Base-by-base conservation (phyloP, 371 early-diverging fungal species). In the Mucor saturninus region DNA sequence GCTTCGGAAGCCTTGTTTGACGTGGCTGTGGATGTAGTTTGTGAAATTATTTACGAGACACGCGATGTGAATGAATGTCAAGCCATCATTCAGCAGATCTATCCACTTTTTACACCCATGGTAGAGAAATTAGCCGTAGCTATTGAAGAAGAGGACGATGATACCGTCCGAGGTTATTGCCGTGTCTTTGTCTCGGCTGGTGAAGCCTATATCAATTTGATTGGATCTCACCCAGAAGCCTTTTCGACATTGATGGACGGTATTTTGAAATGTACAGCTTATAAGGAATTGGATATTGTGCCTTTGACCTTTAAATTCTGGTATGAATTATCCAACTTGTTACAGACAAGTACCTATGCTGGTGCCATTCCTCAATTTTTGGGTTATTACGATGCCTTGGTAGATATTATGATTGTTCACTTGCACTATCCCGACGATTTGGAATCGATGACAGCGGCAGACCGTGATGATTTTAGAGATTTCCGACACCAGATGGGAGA, bases 401-500 rank as follows among this genome's bases (percentile, higher is more conserved):
- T 94, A 0, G 92, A 93, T 66, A 83, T 91, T 42, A 91, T 95
- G 74, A 89, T 95, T 46, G 69, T 68, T 15, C 97, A 96, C 59
- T 75, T 97, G 21, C 87, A 83, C 53, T 94, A 91, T 63, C 97
- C 98, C 1, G 78, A 79, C 11, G 91, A 92, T 59, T 56, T 80
- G n/a, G 70, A 69, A 10, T 73, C 69, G 1, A 89, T 88, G 93
- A 88, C 93, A 4, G 91, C 94, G 1, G 83, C 91, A 69, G 93
- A 95, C 59, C 83, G 93, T 5, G 99, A 98, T 58, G 93, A 95
- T 26, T 98, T 98, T 68, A 79, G 94, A 39, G 95, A 95, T 38
- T 97, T 97, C 67, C 83, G 99, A 39, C 97, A 98, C 72, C 85
- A 86, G 43, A 95, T 97, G 85, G 99, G 97, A 30, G 96, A 97